phyloP scores from a whole-genome alignment of 2,329 filamentous ascomycete genomes.

The Leptographium radiaticola region DNA sequence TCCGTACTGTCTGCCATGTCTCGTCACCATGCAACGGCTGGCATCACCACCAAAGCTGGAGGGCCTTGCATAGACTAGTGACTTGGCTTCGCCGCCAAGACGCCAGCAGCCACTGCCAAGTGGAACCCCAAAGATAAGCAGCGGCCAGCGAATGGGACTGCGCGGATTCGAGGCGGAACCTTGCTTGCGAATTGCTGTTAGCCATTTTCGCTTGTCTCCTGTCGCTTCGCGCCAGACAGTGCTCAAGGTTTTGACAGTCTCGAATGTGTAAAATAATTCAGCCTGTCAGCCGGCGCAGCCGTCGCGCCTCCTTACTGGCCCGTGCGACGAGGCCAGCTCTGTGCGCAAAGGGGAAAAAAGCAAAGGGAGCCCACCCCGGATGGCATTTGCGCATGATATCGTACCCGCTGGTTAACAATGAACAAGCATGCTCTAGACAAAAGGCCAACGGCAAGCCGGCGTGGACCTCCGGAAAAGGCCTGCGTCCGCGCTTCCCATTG shows the following conservation, averaged over 20 bases:
- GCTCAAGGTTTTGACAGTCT: background rate
- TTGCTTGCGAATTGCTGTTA: background rate
- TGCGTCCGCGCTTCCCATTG: background rate
- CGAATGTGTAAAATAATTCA: background rate
- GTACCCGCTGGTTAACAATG: too few relatives aligned
- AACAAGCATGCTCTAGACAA: too few relatives aligned
- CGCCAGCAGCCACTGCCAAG: constrained; percentile 7
- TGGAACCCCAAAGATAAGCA: constrained; percentile 11
- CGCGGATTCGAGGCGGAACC: constrained; percentile 1
- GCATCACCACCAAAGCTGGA: background rate
- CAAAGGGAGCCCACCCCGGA: background rate
- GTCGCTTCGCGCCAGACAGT: background rate
- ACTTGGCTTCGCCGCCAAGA: constrained; percentile 8
- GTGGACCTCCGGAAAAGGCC: background rate
- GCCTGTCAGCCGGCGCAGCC: background rate
- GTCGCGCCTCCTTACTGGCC: background rate
- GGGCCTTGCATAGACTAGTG: background rate
- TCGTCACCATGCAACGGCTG: background rate
- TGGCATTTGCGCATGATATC: too few relatives aligned
- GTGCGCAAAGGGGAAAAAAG: background rate
- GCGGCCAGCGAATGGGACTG: constrained; percentile 7
- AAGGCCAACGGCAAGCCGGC: too few relatives aligned
- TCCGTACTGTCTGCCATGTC: background rate
- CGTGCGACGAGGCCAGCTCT: too few relatives aligned
- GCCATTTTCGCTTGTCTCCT: background rate